Evolutionary conservation across 306 rosid species (phyloP).

Genomic region (Fragaria nilgerrensis): DNA sequence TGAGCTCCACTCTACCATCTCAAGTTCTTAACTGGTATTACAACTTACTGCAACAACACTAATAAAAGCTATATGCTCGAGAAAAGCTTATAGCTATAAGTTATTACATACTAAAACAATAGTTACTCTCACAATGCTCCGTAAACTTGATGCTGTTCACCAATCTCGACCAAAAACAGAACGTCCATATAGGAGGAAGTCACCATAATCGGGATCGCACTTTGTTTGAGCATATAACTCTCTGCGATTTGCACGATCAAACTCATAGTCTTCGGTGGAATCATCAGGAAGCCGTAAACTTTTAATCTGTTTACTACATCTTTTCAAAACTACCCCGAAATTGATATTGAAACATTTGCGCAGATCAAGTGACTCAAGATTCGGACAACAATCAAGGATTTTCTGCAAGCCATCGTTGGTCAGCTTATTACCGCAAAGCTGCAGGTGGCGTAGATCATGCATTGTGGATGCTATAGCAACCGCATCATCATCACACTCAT

Average conservation of each 20-base stretch:
- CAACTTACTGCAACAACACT: not conserved
- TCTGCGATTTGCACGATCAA: not conserved
- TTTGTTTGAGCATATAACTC: not conserved
- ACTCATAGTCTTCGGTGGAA: conserved; percentile 33
- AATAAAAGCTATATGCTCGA: not conserved
- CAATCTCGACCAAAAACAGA: conserved; percentile 6
- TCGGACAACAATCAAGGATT: conserved; percentile 60
- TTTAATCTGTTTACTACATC: conserved; percentile 47
- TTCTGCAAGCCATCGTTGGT: conserved; percentile 52
- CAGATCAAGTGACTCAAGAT: conserved; percentile 64
- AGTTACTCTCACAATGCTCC: not conserved
- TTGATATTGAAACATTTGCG: conserved; percentile 46
- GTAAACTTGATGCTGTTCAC: not conserved
- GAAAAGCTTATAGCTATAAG: not conserved
- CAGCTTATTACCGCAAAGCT: conserved; percentile 57
- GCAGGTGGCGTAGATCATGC: conserved; percentile 54
- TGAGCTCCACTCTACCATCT: not conserved
- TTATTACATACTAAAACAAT: not conserved
- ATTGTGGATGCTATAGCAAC: conserved; percentile 47
- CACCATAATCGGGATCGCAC: not conserved
- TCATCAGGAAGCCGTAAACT: conserved; percentile 46
- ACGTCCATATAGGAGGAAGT: not conserved
- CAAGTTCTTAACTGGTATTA: not conserved
- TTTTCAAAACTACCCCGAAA: conserved; percentile 32
- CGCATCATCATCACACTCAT: conserved; percentile 38